phyloP scores from a whole-genome alignment of 2,329 filamentous ascomycete genomes.

The Claviceps maximensis region DNA sequence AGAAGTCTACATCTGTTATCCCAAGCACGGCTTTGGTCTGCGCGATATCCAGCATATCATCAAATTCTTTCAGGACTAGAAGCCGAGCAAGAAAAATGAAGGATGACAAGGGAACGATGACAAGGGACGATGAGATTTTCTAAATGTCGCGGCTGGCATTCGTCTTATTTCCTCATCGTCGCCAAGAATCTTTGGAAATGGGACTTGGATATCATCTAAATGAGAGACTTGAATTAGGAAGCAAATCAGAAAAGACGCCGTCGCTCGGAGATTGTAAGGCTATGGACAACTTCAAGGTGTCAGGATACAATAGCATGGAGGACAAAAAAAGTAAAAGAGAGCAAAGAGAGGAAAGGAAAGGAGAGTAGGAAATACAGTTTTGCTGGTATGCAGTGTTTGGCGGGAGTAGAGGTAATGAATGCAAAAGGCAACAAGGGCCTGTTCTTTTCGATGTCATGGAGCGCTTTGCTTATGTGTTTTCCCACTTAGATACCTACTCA shows the following conservation, averaged over 20 bases:
- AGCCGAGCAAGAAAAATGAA: neutral
- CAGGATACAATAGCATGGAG: too few relatives aligned
- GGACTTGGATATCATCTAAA: neutral
- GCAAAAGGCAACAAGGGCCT: too few relatives aligned
- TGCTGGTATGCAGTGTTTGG: too few relatives aligned
- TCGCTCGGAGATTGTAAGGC: too few relatives aligned
- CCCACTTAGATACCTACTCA: neutral
- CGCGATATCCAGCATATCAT: slow-evolving; percentile 74
- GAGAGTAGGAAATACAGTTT: too few relatives aligned
- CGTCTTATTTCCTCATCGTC: too few relatives aligned
- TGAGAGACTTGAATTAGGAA: neutral
- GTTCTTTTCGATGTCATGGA: neutral
- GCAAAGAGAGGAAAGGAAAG: too few relatives aligned
- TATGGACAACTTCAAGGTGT: too few relatives aligned
- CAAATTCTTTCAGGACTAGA: slow-evolving; percentile 73
- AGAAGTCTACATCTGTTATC: slow-evolving; percentile 81
- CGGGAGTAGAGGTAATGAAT: too few relatives aligned
- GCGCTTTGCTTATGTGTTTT: neutral
- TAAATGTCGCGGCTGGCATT: neutral
- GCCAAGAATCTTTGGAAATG: neutral
- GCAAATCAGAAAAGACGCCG: neutral
- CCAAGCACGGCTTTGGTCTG: slow-evolving; percentile 69
- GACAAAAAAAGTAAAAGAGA: too few relatives aligned
- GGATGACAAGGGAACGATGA: neutral
- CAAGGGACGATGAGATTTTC: too few relatives aligned